A percentile compares a stretch with the other conserved stretches of the same genome.
These are phyloP conservation scores for Neoboletus magnificus DNA, from an alignment of 768 basidiomycete species.

Conservation along the genomic window DNA sequence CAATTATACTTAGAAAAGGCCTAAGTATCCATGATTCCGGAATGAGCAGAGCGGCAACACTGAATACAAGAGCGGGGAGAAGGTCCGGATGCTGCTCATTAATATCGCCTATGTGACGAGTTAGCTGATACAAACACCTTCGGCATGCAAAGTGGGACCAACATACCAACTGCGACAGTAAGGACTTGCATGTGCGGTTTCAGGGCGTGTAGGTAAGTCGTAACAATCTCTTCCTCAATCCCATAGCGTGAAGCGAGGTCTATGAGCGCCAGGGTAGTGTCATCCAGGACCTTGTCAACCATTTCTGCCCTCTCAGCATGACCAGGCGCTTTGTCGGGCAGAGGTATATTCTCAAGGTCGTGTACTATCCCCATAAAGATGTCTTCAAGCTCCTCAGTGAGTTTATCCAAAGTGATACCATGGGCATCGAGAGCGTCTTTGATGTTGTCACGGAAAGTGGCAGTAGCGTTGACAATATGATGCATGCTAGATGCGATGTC, in stretches of 20 bases:
- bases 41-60: slow-evolving; percentile 4
- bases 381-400: slow-evolving; percentile 11
- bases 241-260: background rate
- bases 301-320: slow-evolving; percentile 2
- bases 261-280: background rate
- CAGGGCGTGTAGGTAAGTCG: background rate
- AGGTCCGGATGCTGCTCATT: slow-evolving; percentile 9
- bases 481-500: slow-evolving; percentile 4
- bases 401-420: background rate
- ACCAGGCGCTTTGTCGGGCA: background rate
- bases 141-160: background rate
- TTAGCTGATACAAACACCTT: background rate
- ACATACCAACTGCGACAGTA: slow-evolving; percentile 10
- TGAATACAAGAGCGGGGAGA: slow-evolving; percentile 1
- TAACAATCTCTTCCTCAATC: slow-evolving; percentile 4
- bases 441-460: slow-evolving; percentile 11
- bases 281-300: slow-evolving; percentile 7
- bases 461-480: slow-evolving; percentile 10
- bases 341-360: slow-evolving; percentile 1
- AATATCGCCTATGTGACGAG: slow-evolving; percentile 6
- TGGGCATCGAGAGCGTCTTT: slow-evolving; percentile 4
- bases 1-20: slow-evolving; percentile 11
- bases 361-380: slow-evolving; percentile 2
- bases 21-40: slow-evolving; percentile 14
- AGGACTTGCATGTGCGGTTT: slow-evolving; percentile 6